Evolutionary conservation across 352 stramenopile genomes (phyloP), one percentile per base, ranked within the genome.

Genomic region (Globisporangium recalcitrans): DNA sequence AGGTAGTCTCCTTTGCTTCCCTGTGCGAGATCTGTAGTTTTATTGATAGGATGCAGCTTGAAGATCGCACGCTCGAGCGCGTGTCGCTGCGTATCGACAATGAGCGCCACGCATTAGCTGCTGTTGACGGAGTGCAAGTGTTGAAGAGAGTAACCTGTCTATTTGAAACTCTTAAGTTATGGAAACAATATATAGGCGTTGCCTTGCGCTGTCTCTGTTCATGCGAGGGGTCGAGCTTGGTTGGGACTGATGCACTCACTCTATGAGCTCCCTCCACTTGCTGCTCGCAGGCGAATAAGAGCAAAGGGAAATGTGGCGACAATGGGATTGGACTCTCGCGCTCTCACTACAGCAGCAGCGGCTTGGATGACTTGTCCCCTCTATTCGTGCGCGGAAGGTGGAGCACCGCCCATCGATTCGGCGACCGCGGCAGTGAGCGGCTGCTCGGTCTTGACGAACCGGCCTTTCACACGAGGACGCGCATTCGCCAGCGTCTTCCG

Each of bases 401-500:
- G 40, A 11, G 40, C 5, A 16, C 9, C 34, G 19, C 26, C 44
- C 60, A 76, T 70, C 11, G 77, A 68, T 56, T 87, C 69, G 19
- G 80, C 78, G 26, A 75, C 63, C 24, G 80, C 82, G 24, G 81
- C 84, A 7, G 81, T 93, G 56, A 93, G 78, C 44, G 84, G 80
- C 64, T 83, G 74, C 74, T 85, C 77, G 4, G 84, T 93, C 77
- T 93, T 93, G 60, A 91, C 81, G 67, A 93, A 93, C 22, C 84
- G 81, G 44, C 84, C 84, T 68, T 90, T 93, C 42, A 91, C 81
- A 10, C 84, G 78, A 27, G 84, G 81, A 4, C 83, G 81, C 16
- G 83, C 83, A 42, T 91, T 91, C 51, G 84, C 84, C 40, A 91
- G 74, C 52, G 84, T 90, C 57, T 93, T 93, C 52, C 81, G 81